Base-by-base conservation (phyloP, 1,139 yeast species). In the Geotrichum aggregatum region DNA sequence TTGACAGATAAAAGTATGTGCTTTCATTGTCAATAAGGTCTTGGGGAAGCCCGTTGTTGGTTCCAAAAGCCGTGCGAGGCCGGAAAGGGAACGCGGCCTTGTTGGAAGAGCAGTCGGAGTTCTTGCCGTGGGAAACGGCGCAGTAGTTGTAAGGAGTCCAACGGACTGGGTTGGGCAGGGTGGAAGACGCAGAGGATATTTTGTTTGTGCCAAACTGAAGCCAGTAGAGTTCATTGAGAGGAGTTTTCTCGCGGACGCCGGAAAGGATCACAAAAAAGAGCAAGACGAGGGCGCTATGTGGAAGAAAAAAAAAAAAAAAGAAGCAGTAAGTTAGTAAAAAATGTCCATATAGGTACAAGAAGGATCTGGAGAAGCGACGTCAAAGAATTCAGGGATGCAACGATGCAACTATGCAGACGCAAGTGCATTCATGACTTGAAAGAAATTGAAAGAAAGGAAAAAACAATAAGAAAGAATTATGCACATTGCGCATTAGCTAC, bases 111-210 rank as follows among this genome's bases (percentile, higher is more conserved):
- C 92, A 84, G 56, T 75, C 64, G 51, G 64, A 56, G 57, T 71
- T 68, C 50, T 69, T 65, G 50, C 72, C 71, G 57, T 69, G 63
- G 28, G 54, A 55, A 24, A 71, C 79, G 36, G 59, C 81, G 71
- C 95, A 87, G 56, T 74, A 64, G 49, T 77, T 75, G 69, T 85
- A 87, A 61, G 76, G 73, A n/a, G 88, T 84, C 95, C 95, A 87
- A 66, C 87, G 75, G 3, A 83, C 74, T 33, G 68, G 62, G 22
- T 66, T 59, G 46, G 71, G 68, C 3, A 69, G 52, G 47, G 65
- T 26, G 18, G 14, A 13, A 7, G 36, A 14, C 14, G 84, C 80
- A 43, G 77, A 76, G 11, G 76, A 64, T 52, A 83, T 77, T 16
- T 68, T 69, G n/a, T 77, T 67, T 28, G 94, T 83, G 57, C 81